These are phyloP conservation scores for Leavenworthia alabamica DNA, from an alignment of 345 rosid genomes.

Conservation along the genomic window DNA sequence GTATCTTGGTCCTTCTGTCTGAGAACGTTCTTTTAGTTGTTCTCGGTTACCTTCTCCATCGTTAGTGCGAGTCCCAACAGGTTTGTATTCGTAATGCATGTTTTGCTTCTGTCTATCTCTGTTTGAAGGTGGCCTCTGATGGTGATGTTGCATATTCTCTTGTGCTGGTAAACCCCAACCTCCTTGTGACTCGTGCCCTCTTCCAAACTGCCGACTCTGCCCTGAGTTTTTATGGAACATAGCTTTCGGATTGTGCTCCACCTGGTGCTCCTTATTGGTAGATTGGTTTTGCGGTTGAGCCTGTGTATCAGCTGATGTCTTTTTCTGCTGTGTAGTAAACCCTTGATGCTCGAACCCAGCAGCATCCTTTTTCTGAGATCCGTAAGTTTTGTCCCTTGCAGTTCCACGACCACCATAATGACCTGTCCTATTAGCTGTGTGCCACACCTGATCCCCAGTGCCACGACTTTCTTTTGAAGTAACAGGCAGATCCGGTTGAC, in stretches of 20 bases:
- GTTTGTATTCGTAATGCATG: slow-evolving; percentile 74
- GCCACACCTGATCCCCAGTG: slow-evolving; percentile 51
- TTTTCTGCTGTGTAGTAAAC: slow-evolving; percentile 43
- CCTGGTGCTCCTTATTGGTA: slow-evolving; percentile 35
- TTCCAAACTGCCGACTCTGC: slow-evolving; percentile 45
- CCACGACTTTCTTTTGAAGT: slow-evolving; percentile 55
- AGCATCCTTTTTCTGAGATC: slow-evolving; percentile 43
- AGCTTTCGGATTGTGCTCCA: slow-evolving; percentile 37
- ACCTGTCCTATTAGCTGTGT: slow-evolving; percentile 38
- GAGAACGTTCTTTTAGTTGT: slow-evolving; percentile 46
- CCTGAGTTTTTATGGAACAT: slow-evolving; percentile 51
- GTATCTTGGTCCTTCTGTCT: slow-evolving; percentile 45
- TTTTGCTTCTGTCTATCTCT: slow-evolving; percentile 61
- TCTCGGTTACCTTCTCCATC: slow-evolving; percentile 38
- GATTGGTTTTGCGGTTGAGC: slow-evolving; percentile 36
- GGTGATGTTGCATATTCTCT: slow-evolving; percentile 50
- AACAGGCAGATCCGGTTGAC: slow-evolving; percentile 36
- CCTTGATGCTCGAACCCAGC: slow-evolving; percentile 35
- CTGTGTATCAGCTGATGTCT: slow-evolving; percentile 32
- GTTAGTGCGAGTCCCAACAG: slow-evolving; percentile 46
- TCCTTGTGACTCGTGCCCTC: slow-evolving; percentile 56
- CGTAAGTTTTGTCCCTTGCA: slow-evolving; percentile 34
- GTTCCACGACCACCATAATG: slow-evolving; percentile 37
- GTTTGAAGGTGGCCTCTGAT: slow-evolving; percentile 40
- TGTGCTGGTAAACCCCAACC: slow-evolving; percentile 64